These are phyloP conservation scores for Mollisia scopiformis DNA, from an alignment of 2,329 filamentous ascomycete genomes.

Conservation along the genomic window DNA sequence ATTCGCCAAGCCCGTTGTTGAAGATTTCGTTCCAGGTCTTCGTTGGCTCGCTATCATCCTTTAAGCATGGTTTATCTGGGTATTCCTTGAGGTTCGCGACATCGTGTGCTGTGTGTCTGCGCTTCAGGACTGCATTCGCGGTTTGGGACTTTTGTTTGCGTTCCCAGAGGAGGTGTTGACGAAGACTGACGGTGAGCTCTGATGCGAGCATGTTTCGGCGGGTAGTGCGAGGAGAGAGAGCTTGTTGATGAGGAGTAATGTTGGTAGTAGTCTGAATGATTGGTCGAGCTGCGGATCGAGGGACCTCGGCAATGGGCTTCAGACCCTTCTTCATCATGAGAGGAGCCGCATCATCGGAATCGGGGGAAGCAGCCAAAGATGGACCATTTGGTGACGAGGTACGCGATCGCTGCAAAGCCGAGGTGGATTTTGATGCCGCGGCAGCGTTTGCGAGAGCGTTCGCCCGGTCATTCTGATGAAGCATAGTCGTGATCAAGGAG, in stretches of 20 bases:
- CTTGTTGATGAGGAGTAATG: constrained; percentile 62
- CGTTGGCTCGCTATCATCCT: constrained; percentile 55
- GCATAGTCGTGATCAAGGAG: constrained; percentile 87
- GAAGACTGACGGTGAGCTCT: constrained; percentile 89
- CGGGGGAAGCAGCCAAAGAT: constrained; percentile 56
- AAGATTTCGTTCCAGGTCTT: constrained; percentile 89
- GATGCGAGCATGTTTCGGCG: constrained; percentile 94
- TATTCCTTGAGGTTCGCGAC: constrained; percentile 86
- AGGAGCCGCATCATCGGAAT: constrained; percentile 45
- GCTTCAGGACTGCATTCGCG: constrained; percentile 85
- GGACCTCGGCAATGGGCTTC: constrained; percentile 49
- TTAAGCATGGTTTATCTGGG: constrained; percentile 66
- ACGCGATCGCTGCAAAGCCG: constrained; percentile 59
- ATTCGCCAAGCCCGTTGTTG: constrained; percentile 76
- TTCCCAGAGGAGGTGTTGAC: constrained; percentile 92
- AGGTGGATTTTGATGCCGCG: constrained; percentile 54
- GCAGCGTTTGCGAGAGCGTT: constrained; percentile 68
- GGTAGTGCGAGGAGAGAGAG: constrained; percentile 88
- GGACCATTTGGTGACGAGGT: constrained; percentile 71
- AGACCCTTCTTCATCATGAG: constrained; percentile 54
- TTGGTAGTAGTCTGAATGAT: constrained; percentile 76
- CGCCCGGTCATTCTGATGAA: constrained; percentile 78
- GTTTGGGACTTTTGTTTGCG: constrained; percentile 92
- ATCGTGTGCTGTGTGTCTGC: constrained; percentile 88
- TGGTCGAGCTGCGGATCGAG: constrained; percentile 68